A percentile compares a stretch with the other conserved stretches of the same genome.
Conservation (phyloP, 2,329 filamentous ascomycete genomes). For the Colletotrichum orchidophilum region DNA sequence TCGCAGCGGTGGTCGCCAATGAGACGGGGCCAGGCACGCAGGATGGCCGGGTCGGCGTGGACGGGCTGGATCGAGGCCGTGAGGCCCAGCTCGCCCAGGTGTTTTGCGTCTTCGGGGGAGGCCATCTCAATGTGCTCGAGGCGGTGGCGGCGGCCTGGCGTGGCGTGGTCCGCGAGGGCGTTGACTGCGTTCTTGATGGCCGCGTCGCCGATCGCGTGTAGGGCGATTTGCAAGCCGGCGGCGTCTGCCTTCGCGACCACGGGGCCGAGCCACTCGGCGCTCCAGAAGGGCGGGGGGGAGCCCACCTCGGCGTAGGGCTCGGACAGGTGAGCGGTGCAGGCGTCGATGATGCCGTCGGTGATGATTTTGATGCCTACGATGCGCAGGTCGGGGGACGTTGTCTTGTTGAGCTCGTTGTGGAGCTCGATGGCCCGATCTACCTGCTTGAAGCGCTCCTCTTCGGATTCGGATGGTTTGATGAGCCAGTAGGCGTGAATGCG, state of each 20-base stretch:
- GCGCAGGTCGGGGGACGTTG: slow-evolving; percentile 48
- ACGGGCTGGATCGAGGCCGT: slow-evolving; percentile 60
- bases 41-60: slow-evolving; percentile 62
- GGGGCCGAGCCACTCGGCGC: slow-evolving; percentile 55
- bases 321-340: slow-evolving; percentile 64
- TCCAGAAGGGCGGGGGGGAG: slow-evolving; percentile 60
- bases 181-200: slow-evolving; percentile 62
- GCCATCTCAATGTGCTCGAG: slow-evolving; percentile 68
- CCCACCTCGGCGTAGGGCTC: slow-evolving; percentile 60
- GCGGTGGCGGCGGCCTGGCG: slow-evolving; percentile 57
- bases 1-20: slow-evolving; percentile 58
- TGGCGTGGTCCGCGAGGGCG: slow-evolving; percentile 48
- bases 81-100: slow-evolving; percentile 61
- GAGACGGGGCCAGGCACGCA: slow-evolving; percentile 64
- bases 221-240: slow-evolving; percentile 61
- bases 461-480: slow-evolving; percentile 56
- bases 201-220: slow-evolving; percentile 67
- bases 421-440: slow-evolving; percentile 60
- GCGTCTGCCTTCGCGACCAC: slow-evolving; percentile 59
- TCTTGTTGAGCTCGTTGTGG: slow-evolving; percentile 44
- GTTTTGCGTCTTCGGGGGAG: slow-evolving; percentile 56
- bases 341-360: slow-evolving; percentile 66
- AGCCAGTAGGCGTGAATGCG: slow-evolving; percentile 66
- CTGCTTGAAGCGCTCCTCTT: slow-evolving; percentile 54
- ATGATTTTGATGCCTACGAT: slow-evolving; percentile 68